Conservation (phyloP, 805 yeast genomes). For the Candida chauliodis region DNA sequence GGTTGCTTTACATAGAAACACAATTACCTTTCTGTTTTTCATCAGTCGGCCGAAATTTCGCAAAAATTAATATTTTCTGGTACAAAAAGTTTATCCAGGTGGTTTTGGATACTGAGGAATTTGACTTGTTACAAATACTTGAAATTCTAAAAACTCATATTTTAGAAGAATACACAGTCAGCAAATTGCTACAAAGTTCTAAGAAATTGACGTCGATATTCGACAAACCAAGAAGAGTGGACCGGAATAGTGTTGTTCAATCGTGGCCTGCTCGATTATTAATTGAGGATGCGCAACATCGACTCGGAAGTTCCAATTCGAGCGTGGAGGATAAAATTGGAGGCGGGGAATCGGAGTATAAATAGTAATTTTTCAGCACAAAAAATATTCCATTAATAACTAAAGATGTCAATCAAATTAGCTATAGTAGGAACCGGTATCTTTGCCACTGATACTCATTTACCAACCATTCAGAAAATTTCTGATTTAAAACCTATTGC, state of each 20-base stretch:
- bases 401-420: slow-evolving; percentile 39
- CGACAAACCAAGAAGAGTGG: slow-evolving; percentile 1
- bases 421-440: slow-evolving; percentile 82
- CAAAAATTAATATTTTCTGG: slow-evolving; percentile 19
- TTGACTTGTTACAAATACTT: slow-evolving; percentile 4
- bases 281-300: not conserved
- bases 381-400: slow-evolving; percentile 7
- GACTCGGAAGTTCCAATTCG: not conserved
- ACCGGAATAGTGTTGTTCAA: not conserved
- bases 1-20: slow-evolving; percentile 25
- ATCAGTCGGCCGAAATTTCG: slow-evolving; percentile 22
- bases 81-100: slow-evolving; percentile 1
- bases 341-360: slow-evolving; percentile 3
- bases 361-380: not conserved
- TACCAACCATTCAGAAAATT: slow-evolving; percentile 62
- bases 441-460: slow-evolving; percentile 80
- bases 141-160: slow-evolving; percentile 4
- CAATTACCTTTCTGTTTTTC: slow-evolving; percentile 30
- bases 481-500: slow-evolving; percentile 58
- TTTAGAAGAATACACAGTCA: slow-evolving; percentile 3
- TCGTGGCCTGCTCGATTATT: slow-evolving; percentile 4
- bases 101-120: slow-evolving; percentile 1
- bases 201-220: not conserved
- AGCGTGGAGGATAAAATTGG: slow-evolving; percentile 3
- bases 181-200: not conserved